Percentiles rank a stretch among this genome's conserved stretches.
Conservation (phyloP, 148 eudicot species). For the Nyssa sinensis region DNA sequence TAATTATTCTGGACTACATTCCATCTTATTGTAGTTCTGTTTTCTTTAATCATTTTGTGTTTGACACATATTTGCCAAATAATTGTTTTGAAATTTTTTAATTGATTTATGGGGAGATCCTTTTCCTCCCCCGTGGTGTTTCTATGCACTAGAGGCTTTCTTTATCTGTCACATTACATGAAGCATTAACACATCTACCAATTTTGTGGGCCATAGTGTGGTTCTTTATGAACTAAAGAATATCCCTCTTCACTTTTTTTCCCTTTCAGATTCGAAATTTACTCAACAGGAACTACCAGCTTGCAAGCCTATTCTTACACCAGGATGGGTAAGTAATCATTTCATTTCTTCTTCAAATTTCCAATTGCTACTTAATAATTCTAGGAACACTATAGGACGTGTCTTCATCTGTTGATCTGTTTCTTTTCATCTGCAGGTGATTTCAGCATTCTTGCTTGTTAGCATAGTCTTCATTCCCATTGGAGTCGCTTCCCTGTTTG, state of each 20-base stretch:
- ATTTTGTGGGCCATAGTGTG: neutral
- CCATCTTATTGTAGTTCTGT: too few relatives aligned
- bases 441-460: slow-evolving; percentile 76
- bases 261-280: slow-evolving; percentile 75
- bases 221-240: neutral
- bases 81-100: too few relatives aligned
- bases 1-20: too few relatives aligned
- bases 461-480: slow-evolving; percentile 87
- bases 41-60: too few relatives aligned
- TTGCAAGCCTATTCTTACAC: slow-evolving; percentile 92
- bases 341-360: slow-evolving; percentile 2
- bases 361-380: neutral
- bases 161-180: neutral
- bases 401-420: neutral
- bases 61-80: too few relatives aligned
- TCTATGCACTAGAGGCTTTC: neutral
- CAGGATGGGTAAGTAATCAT: slow-evolving; percentile 55
- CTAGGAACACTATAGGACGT: neutral
- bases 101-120: too few relatives aligned
- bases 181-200: neutral
- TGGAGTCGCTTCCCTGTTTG: slow-evolving; percentile 80
- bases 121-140: neutral
- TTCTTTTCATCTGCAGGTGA: slow-evolving; percentile 47
- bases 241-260: neutral
- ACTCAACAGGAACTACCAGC: slow-evolving; percentile 99